Evolutionary conservation across 78 protist species (phyloP), one percentile per base, ranked within the genome.

Genomic region (Protostelium mycophagum): DNA sequence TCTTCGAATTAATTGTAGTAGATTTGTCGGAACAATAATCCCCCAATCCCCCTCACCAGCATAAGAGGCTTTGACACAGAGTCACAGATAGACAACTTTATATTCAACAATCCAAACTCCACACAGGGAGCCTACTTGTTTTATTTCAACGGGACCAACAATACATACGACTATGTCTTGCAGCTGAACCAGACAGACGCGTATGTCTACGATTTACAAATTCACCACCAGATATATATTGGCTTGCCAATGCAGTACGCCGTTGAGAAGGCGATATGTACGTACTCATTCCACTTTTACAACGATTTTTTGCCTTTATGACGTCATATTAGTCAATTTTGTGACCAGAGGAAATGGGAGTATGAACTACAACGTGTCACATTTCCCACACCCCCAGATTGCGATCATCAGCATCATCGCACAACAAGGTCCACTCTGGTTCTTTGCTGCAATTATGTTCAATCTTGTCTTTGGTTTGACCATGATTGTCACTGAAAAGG

Each of bases 401-500:
- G n/a, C 83, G 37, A 31, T 83, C 37, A 28, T 34, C 31, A 89
- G 83, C 28, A 36, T 84, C 88, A 88, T 91, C 31, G 35, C 38
- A 16, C 86, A 37, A 36, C 36, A 39, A 39, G 94, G 94, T 29
- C 90, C 93, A 23, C 1, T 87, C 34, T 93, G 89, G n/a, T 87
- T 93, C 84, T 90, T 87, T 51, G 95, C 85, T 31, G 88, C 91
- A 0, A 35, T 90, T 37, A 36, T 93, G 90, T 93, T 93, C 86
- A 90, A 89, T 37, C 84, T 90, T 0, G 92, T 93, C 86, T 89
- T 93, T 34, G 88, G 63, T 31, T 10, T 93, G 83, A 39, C 87
- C 34, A 85, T 51, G 63, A 88, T 93, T 0, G 95, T 93, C 28
- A 73, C 37, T 35, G 96, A 90, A 63, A 51, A 51, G 73, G 73